These are phyloP conservation scores for Trypanosomatidae sp. DNA, from an alignment of 208 protist species.

Conservation along the genomic window DNA sequence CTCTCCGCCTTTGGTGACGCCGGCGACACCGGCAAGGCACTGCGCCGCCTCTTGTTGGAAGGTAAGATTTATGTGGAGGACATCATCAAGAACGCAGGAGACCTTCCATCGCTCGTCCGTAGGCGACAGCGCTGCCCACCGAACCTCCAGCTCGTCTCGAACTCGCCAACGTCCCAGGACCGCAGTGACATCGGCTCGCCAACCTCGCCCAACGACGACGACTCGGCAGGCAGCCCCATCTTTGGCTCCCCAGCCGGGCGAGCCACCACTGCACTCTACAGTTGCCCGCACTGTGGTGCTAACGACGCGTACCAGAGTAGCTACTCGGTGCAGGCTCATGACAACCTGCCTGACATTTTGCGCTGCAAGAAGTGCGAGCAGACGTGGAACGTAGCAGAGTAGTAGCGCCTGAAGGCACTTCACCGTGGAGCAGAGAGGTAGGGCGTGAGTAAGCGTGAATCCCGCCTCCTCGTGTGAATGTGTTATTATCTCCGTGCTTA, in stretches of 20 bases:
- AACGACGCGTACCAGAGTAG: conserved; percentile 57
- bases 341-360: conserved; percentile 72
- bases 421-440: not conserved
- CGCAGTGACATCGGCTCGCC: conserved; percentile 14
- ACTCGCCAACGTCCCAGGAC: conserved; percentile 1
- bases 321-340: conserved; percentile 76
- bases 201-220: conserved; percentile 21
- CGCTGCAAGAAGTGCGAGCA: conserved; percentile 58
- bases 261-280: conserved; percentile 58
- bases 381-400: conserved; percentile 69
- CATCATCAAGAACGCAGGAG: conserved; percentile 34
- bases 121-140: conserved; percentile 20
- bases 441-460: not conserved
- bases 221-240: conserved; percentile 20
- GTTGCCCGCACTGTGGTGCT: conserved; percentile 65
- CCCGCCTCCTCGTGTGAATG: not conserved
- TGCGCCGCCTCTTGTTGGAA: conserved; percentile 55
- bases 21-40: conserved; percentile 28
- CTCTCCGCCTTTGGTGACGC: conserved; percentile 33
- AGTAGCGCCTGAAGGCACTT: conserved; percentile 11
- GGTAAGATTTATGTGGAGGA: conserved; percentile 50
- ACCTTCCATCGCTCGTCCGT: conserved; percentile 36
- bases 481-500: not conserved
- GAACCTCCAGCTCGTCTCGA: conserved; percentile 10
- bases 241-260: conserved; percentile 35